phyloP scores from a whole-genome alignment of 176 grass and related monocot genomes.

The Coix lacrymajobi region DNA sequence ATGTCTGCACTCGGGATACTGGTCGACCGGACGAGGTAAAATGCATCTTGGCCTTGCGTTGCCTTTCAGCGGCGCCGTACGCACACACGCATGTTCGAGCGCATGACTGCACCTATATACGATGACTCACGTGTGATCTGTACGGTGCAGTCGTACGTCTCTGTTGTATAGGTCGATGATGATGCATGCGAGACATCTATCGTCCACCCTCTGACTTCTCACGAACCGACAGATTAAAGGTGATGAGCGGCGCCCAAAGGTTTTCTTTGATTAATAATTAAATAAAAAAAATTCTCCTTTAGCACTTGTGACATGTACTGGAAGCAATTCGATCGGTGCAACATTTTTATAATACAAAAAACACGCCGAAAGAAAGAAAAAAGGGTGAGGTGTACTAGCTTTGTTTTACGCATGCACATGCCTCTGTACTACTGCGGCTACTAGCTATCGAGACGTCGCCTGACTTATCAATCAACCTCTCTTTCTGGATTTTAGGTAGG shows the following conservation, averaged over 20 bases:
- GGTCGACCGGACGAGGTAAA: constrained; percentile 8
- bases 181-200: not conserved
- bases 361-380: not conserved
- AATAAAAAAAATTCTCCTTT: not conserved
- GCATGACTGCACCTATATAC: not conserved
- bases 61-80: not conserved
- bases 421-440: not conserved
- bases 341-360: not conserved
- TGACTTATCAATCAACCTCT: constrained; percentile 25
- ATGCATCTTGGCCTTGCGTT: constrained; percentile 13
- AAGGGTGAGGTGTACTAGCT: not conserved
- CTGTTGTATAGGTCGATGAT: not conserved
- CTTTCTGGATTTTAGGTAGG: not conserved
- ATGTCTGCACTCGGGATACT: not conserved
- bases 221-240: not conserved
- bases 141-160: not conserved
- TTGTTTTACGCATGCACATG: not conserved
- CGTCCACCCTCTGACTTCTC: not conserved
- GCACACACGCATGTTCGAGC: not conserved
- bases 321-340: not conserved
- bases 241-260: not conserved
- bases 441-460: constrained; percentile 39
- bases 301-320: not conserved
- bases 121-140: not conserved
- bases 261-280: not conserved